Evolutionary conservation across 352 stramenopile species (phyloP), one percentile per base, ranked within the genome.

Genomic region (Albugo candida): DNA sequence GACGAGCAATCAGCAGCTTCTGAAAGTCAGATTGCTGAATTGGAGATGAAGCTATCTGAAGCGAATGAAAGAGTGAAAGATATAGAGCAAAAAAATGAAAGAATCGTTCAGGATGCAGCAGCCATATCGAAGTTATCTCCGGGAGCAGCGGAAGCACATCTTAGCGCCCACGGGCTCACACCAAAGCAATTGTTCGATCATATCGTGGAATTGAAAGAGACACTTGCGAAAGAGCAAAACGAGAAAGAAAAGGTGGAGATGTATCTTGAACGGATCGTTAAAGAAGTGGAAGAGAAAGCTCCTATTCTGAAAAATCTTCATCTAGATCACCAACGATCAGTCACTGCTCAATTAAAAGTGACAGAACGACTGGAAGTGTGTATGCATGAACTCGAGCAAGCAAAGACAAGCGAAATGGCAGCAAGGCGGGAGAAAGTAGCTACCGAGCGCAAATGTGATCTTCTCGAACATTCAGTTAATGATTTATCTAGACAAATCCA

Each of bases 401-500:
- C 70, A 24, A 73, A 86, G 48, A 60, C 65, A 36, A 64, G 81
- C 34, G 76, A 96, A 55, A 56, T 69, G 37, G 53, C 68, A 13
- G 65, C 67, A n/a, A 58, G 54, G 44, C 58, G 67, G 13, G 83
- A 92, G 36, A 79, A 85, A 50, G 56, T 52, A 35, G 51, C 65
- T 14, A 65, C 78, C 41, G 68, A 86, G 58, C 63, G 64, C 31
- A 76, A 93, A 49, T 81, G 73, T 35, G 59, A 78, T 2, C 71
- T 82, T 21, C 60, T 94, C 16, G 63, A 65, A 18, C 67, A 81
- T 48, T 84, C 81, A 37, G 84, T 92, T 31, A 70, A 87, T 20
- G 86, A 96, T 52, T 63, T 97, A 41, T 92, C 85, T 5, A 70
- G 73, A 11, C 92, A 97, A 60, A 81, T 97, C 5, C 92, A 96